Evolutionary conservation across 2,329 filamentous ascomycete species (phyloP), one percentile per base, ranked within the genome.

Genomic region (Stagonosporopsis vannaccii): DNA sequence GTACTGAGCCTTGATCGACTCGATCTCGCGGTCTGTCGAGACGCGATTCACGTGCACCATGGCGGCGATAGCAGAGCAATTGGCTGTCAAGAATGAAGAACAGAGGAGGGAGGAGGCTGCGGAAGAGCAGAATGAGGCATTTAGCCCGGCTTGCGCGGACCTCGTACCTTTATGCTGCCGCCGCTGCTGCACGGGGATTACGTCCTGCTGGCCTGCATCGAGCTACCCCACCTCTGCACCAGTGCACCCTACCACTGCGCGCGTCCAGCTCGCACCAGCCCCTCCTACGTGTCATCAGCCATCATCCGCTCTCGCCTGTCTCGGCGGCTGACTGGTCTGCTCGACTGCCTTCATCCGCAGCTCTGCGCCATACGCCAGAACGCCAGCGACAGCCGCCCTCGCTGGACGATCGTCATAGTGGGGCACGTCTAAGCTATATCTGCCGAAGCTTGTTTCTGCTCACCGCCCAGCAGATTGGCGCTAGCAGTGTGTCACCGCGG

Each of bases 31-130:
- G 68, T 75, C 68, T 43, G 73, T 78, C 6, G 79, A 71, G 51
- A 82, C 77, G 50, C 72, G 68, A 22, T 79, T 73, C 46, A 83
- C 76, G 61, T 83, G 81, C 52, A 83, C 81, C 81, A 83, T 83
- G 47, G 36, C 77, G 47, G 42, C 51, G 36, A 20, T 23, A 23
- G 32, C 13, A 39, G 26, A 25, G 47, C 49, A 56, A 43, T 46
- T 59, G 22, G 26, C n/a, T 5, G 39, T 20, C 6, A 28, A 6
- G 22, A 50, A 28, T 40, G 30, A 42, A 19, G 26, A 25, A 7
- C 13, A 17, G 11, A 35, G 37, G 36, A 7, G 25, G 4, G 17
- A 23, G 19, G 13, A 32, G 35, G 25, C 50, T 44, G 23, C 28
- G 15, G 25, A 51, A 15, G 33, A 36, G 50, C 20, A 63, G 42